A percentile compares a stretch with the other conserved stretches of the same genome.
Evolutionary conservation across 768 basidiomycete genomes (phyloP).

Genomic region (Tylopilus felleus): DNA sequence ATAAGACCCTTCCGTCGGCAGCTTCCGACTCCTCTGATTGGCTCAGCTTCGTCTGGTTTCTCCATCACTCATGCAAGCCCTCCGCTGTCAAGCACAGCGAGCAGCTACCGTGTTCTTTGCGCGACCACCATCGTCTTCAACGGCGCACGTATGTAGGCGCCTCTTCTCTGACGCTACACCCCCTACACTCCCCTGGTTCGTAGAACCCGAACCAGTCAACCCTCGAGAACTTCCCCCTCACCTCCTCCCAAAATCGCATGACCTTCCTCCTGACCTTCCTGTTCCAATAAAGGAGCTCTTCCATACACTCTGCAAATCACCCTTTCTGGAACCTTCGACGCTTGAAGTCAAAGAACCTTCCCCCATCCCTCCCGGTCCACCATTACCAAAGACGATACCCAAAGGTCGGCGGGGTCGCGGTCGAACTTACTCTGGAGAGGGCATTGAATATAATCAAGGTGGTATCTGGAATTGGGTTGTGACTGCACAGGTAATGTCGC

Average conservation of each 20-base stretch:
- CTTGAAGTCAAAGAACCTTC: constrained; percentile 55
- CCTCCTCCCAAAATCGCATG: constrained; percentile 27
- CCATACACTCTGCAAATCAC: constrained; percentile 53
- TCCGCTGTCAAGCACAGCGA: constrained; percentile 21
- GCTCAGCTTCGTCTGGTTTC: not conserved
- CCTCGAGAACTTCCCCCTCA: constrained; percentile 23
- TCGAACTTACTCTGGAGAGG: constrained; percentile 64
- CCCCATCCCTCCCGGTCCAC: constrained; percentile 51
- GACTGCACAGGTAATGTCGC: constrained; percentile 56
- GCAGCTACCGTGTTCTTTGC: not conserved
- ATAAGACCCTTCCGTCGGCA: constrained; percentile 16
- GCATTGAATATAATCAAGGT: constrained; percentile 45
- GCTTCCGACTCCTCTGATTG: constrained; percentile 12
- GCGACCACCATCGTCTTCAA: not conserved
- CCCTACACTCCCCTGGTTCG: constrained; percentile 57
- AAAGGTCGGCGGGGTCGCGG: constrained; percentile 66
- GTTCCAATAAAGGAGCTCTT: constrained; percentile 53
- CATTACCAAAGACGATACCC: constrained; percentile 52
- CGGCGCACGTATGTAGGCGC: not conserved
- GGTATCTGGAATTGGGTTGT: constrained; percentile 79
- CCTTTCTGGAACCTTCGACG: constrained; percentile 61
- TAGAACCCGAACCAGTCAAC: constrained; percentile 42
- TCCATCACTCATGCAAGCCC: constrained; percentile 16
- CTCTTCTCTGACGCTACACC: constrained; percentile 6
- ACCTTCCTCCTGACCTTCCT: constrained; percentile 52